Percentiles rank a stretch among this genome's conserved stretches.
Conservation (phyloP, 108 stramenopile species). For the Cyclotella baltica region DNA sequence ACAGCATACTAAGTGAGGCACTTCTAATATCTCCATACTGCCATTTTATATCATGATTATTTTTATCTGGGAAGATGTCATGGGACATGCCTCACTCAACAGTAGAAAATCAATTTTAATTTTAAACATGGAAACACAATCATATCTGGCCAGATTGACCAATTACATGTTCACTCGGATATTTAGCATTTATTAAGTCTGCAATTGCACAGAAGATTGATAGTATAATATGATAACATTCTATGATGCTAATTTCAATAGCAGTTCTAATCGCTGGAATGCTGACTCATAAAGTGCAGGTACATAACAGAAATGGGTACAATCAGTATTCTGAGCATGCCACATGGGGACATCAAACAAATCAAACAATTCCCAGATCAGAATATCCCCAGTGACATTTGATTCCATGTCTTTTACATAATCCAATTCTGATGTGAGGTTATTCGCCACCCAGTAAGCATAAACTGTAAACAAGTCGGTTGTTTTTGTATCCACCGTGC, state of each 20-base stretch:
- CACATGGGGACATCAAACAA: conserved; percentile 5
- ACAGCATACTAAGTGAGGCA: too few species aligned
- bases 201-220: too few species aligned
- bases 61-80: too few species aligned
- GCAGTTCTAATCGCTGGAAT: conserved; percentile 4
- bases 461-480: background rate
- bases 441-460: conserved; percentile 6
- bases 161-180: too few species aligned
- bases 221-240: too few species aligned
- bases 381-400: conserved; percentile 5
- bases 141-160: too few species aligned
- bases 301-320: conserved; percentile 5
- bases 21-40: too few species aligned
- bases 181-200: too few species aligned
- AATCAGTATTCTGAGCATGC: conserved; percentile 7
- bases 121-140: too few species aligned
- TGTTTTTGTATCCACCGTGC: background rate
- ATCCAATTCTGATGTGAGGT: background rate
- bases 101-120: too few species aligned
- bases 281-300: conserved; percentile 2
- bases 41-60: too few species aligned
- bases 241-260: background rate
- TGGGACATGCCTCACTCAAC: too few species aligned
- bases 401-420: background rate
- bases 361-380: conserved; percentile 1